Conservation (phyloP, 257 asterid species). For the Ballota nigra region DNA sequence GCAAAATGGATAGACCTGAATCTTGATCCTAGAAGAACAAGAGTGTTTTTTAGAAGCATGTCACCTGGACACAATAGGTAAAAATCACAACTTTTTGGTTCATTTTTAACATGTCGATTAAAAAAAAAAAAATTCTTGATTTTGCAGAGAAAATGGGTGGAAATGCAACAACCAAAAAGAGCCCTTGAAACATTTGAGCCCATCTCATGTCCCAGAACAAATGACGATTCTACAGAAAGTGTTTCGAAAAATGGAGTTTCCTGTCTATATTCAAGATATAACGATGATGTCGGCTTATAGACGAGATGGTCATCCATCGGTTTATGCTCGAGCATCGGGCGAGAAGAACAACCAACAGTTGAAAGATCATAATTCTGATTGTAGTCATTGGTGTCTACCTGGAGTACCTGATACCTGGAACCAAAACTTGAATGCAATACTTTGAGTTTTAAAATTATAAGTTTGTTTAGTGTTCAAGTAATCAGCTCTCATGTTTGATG, state of each 20-base stretch:
- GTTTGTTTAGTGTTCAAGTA: neutral
- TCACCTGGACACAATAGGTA: slow-evolving; percentile 87
- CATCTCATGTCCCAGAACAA: slow-evolving; percentile 50
- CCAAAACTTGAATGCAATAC: slow-evolving; percentile 61
- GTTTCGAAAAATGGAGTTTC: slow-evolving; percentile 54
- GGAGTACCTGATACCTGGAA: slow-evolving; percentile 96
- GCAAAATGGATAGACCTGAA: slow-evolving; percentile 81
- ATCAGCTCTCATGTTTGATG: neutral
- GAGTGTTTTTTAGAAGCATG: slow-evolving; percentile 79
- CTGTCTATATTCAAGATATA: slow-evolving; percentile 66
- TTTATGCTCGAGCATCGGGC: slow-evolving; percentile 49
- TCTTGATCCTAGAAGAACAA: slow-evolving; percentile 65
- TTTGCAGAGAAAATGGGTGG: slow-evolving; percentile 63
- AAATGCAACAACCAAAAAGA: slow-evolving; percentile 62
- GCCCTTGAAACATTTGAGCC: slow-evolving; percentile 47
- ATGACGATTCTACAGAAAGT: slow-evolving; percentile 50
- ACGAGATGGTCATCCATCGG: slow-evolving; percentile 86
- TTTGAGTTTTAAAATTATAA: slow-evolving; percentile 22
- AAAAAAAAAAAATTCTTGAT: neutral
- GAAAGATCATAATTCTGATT: slow-evolving; percentile 51
- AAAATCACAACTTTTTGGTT: neutral
- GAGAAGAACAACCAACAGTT: slow-evolving; percentile 43
- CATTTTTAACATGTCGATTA: neutral
- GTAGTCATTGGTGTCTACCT: slow-evolving; percentile 95
- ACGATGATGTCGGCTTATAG: slow-evolving; percentile 59